These are phyloP conservation scores for Yarrowia divulgata DNA, from an alignment of 805 yeast species.

Conservation along the genomic window DNA sequence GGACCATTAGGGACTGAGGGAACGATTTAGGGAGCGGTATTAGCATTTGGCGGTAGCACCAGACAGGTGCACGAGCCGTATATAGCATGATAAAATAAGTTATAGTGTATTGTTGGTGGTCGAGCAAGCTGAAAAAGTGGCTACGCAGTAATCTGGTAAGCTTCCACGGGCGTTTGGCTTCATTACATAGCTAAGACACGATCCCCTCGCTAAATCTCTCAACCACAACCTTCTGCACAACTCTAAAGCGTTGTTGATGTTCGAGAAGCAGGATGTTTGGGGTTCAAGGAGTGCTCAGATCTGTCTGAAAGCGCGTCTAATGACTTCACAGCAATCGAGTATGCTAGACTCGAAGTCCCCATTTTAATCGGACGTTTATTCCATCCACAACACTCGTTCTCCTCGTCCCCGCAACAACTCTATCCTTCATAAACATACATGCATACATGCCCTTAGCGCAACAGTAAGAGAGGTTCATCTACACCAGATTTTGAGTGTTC, in stretches of 20 bases:
- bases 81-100: slow-evolving; percentile 25
- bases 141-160: too few species aligned
- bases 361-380: too few species aligned
- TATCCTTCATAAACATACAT: neutral
- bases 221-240: slow-evolving; percentile 13
- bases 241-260: neutral
- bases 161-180: too few species aligned
- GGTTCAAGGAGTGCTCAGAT: neutral
- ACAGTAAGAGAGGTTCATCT: neutral
- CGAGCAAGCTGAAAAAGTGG: too few species aligned
- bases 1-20: slow-evolving; percentile 9
- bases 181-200: too few species aligned
- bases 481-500: neutral
- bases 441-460: neutral
- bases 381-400: neutral
- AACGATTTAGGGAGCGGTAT: neutral
- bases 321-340: too few species aligned
- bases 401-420: slow-evolving; percentile 2
- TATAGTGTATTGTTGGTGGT: too few species aligned
- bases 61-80: neutral
- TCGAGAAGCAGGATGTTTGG: neutral
- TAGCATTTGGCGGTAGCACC: slow-evolving; percentile 11
- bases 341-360: too few species aligned
- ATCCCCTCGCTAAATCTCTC: slow-evolving; percentile 13
- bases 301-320: neutral